These are phyloP conservation scores for Cercospora brassicicola DNA, from an alignment of 2,329 filamentous ascomycete species.

Conservation along the genomic window DNA sequence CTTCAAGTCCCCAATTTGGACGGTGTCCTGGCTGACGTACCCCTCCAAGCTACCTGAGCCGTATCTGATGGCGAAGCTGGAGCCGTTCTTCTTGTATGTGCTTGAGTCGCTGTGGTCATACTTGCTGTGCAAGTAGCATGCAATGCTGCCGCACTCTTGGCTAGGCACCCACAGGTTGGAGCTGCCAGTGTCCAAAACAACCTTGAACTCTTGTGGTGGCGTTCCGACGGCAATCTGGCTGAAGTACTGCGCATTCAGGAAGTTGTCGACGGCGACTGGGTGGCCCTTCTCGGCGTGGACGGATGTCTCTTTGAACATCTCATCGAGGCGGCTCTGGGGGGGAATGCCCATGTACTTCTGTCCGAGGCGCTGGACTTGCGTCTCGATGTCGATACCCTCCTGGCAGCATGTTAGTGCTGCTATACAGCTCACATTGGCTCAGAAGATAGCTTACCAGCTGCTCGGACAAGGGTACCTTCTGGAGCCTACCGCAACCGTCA, in stretches of 20 bases:
- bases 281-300: slow-evolving; percentile 68
- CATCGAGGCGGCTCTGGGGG: slow-evolving; percentile 67
- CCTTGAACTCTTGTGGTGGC: slow-evolving; percentile 94
- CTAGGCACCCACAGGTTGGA: slow-evolving; percentile 99
- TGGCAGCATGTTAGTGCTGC: slow-evolving; percentile 40
- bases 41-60: slow-evolving; percentile 92
- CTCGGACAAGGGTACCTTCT: slow-evolving; percentile 90
- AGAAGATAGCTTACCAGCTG: slow-evolving; percentile 70
- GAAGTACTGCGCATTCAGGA: slow-evolving; percentile 99
- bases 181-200: slow-evolving; percentile 95
- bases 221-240: slow-evolving; percentile 92
- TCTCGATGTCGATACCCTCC: slow-evolving; percentile 75
- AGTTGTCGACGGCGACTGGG: slow-evolving; percentile 89
- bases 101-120: slow-evolving; percentile 90
- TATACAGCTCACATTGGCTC: slow-evolving; percentile 5
- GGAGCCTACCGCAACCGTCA: slow-evolving; percentile 47
- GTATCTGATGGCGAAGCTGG: slow-evolving; percentile 88
- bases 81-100: slow-evolving; percentile 91
- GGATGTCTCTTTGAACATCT: slow-evolving; percentile 75
- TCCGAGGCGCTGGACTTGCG: slow-evolving; percentile 76
- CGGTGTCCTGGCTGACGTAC: slow-evolving; percentile 84
- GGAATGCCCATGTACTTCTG: slow-evolving; percentile 95
- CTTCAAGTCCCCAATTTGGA: slow-evolving; percentile 84
- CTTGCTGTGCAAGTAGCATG: slow-evolving; percentile 95
- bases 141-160: slow-evolving; percentile 85